Evolutionary conservation across 805 yeast species (phyloP), one percentile per base, ranked within the genome.

Genomic region (Kodamaea neixiangensis): DNA sequence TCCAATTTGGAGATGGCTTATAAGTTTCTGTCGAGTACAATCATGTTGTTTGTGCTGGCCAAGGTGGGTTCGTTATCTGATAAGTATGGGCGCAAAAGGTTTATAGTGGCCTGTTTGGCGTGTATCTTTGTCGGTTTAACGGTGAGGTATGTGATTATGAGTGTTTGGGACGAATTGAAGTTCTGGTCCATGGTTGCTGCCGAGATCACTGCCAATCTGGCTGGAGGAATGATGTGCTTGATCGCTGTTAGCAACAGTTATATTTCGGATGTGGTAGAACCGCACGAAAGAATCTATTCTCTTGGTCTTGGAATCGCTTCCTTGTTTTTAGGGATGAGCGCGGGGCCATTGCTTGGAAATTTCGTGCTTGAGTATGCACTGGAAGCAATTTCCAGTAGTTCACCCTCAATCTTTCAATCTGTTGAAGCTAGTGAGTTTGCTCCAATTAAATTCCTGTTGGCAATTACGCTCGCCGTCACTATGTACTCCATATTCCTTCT

Each of bases 261-360:
- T 61, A 76, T 87, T 14, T 74, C 89, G 3, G 97, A 90, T 68
- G 82, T 89, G 37, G 84, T 83, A 6, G 85, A 83, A 17, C 78
- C 88, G 0, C 75, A 72, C 31, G 74, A 79, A 49, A 70, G 96
- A 54, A 77, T 82, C 19, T 75, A 79, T 48, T 72, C 78, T 17
- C 70, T 88, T 56, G 89, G 92, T 10, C 67, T 81, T 22, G 69
- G 80, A 21, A 72, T 79, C 62, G 88, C 92, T 9, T 67, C 79
- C 14, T 66, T 86, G 46, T 85, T 80, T 58, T 71, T 77, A 2
- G 87, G 91, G 0, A 59, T 82, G 56, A 85, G 86, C 1, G 10
- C 78, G 7, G 94, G 93, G 1, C 94, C 96, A 0, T 54, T 84
- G 35, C 47, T 78, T 1, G 84, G 89, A 2, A 79, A 84, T 31